Percentiles rank a stretch among this genome's conserved stretches.
Conservation (phyloP, 139 green algal species). For the Chlamydomonas asymmetrica region DNA sequence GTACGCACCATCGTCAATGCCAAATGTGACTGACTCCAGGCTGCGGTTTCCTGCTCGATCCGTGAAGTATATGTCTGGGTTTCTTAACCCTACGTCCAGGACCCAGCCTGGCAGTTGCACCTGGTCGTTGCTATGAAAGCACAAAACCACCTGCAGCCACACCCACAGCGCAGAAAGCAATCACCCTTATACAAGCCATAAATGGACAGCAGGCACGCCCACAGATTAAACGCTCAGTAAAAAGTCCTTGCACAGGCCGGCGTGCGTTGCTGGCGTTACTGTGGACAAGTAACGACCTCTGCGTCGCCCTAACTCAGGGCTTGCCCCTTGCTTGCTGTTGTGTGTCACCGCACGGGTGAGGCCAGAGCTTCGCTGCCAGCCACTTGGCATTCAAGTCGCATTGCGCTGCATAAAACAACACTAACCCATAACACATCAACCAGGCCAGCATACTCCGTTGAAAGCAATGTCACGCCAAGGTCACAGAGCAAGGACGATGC, state of each 20-base stretch:
- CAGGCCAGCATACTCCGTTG: not conserved
- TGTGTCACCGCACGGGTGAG: no score
- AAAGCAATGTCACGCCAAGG: no score
- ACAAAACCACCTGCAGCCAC: slow-evolving; percentile 46
- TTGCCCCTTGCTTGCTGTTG: no score
- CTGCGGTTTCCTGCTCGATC: slow-evolving; percentile 39
- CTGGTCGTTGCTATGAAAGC: slow-evolving; percentile 44
- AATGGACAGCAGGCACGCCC: no score
- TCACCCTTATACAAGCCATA: not conserved
- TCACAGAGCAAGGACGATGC: no score
- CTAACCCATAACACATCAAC: not conserved
- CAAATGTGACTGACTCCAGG: slow-evolving; percentile 49
- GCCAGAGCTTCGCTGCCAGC: no score
- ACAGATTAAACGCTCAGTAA: no score
- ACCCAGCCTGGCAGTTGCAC: slow-evolving; percentile 54
- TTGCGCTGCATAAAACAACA: not conserved
- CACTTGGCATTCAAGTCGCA: no score
- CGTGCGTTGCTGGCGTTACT: not conserved
- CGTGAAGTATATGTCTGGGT: slow-evolving; percentile 60
- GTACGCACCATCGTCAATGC: slow-evolving; percentile 51
- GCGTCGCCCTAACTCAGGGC: no score
- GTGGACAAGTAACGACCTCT: not conserved
- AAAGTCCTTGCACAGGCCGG: not conserved
- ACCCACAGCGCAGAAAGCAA: not conserved
- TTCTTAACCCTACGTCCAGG: slow-evolving; percentile 29